A percentile compares a stretch with the other conserved stretches of the same genome.
phyloP scores from a whole-genome alignment of 1,284 basidiomycete genomes.

The Phaffia rhodozyma region DNA sequence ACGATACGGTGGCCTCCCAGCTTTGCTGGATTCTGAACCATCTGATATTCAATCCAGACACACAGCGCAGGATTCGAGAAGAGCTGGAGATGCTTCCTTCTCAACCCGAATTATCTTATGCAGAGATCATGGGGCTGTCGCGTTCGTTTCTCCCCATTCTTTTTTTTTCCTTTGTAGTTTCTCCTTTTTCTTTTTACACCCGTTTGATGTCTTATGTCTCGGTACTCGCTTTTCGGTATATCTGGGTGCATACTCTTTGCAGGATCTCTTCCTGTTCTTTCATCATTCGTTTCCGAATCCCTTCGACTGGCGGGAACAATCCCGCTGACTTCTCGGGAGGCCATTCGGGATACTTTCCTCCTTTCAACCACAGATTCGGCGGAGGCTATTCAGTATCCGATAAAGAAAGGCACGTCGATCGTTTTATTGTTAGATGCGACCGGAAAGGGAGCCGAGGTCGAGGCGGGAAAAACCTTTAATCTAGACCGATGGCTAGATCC shows the following conservation, averaged over 20 bases:
- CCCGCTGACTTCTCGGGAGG: not conserved
- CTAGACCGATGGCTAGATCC: not conserved
- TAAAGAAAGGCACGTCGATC: not conserved
- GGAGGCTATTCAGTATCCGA: not conserved
- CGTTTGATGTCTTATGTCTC: too few species aligned
- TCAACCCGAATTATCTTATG: not conserved
- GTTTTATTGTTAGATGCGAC: not conserved
- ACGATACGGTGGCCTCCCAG: not conserved
- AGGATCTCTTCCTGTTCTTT: not conserved
- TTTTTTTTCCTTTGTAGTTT: not conserved
- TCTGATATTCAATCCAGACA: not conserved
- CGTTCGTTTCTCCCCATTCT: not conserved
- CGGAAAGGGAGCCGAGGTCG: not conserved
- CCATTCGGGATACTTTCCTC: not conserved
- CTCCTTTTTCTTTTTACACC: not conserved
- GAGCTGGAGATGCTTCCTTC: not conserved
- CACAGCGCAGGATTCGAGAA: not conserved
- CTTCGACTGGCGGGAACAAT: not conserved
- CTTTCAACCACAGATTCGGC: not conserved
- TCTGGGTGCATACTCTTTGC: not conserved
- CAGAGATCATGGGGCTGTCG: not conserved
- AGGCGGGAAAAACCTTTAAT: not conserved
- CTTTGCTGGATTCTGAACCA: slow-evolving; percentile 1
- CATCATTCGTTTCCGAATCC: not conserved
- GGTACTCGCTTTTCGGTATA: too few species aligned